Evolutionary conservation across 2,329 filamentous ascomycete species (phyloP).

Genomic region (Truncatella angustata): DNA sequence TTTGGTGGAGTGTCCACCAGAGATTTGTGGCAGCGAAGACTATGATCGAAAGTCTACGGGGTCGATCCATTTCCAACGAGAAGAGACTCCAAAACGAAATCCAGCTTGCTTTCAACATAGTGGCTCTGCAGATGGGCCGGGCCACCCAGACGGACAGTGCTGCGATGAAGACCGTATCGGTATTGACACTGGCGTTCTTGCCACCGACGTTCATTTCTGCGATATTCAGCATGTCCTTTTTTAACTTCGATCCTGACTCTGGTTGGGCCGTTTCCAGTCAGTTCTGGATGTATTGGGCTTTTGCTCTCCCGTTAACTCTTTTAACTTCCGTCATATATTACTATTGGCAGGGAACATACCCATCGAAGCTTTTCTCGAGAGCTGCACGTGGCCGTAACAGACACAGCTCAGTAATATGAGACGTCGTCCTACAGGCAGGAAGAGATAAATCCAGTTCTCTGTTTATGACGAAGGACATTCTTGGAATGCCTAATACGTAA

Average conservation of each 20-base stretch:
- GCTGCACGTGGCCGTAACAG: too few species aligned
- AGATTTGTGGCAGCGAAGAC: constrained; percentile 32
- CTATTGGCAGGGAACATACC: too few species aligned
- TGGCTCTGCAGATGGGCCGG: constrained; percentile 39
- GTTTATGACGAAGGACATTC: too few species aligned
- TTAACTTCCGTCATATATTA: constrained; percentile 9
- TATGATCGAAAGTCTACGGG: constrained; percentile 31
- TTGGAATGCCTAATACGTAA: too few species aligned
- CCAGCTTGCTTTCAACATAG: constrained; percentile 46
- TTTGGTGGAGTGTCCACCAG: constrained; percentile 22
- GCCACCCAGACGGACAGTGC: constrained; percentile 44
- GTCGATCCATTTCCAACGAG: constrained; percentile 36
- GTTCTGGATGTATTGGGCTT: constrained; percentile 31
- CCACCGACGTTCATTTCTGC: constrained; percentile 50
- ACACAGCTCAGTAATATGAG: too few species aligned
- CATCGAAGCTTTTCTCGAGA: too few species aligned
- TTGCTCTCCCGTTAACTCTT: constrained; percentile 22
- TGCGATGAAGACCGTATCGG: constrained; percentile 50
- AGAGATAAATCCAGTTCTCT: too few species aligned
- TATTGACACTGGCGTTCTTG: constrained; percentile 47
- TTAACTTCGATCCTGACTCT: constrained; percentile 25
- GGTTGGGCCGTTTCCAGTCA: constrained; percentile 24
- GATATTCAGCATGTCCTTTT: constrained; percentile 47
- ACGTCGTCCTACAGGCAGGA: too few species aligned
- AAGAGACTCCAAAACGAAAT: constrained; percentile 54